phyloP scores from a whole-genome alignment of 805 yeast species.

The Spathaspora arborariae region DNA sequence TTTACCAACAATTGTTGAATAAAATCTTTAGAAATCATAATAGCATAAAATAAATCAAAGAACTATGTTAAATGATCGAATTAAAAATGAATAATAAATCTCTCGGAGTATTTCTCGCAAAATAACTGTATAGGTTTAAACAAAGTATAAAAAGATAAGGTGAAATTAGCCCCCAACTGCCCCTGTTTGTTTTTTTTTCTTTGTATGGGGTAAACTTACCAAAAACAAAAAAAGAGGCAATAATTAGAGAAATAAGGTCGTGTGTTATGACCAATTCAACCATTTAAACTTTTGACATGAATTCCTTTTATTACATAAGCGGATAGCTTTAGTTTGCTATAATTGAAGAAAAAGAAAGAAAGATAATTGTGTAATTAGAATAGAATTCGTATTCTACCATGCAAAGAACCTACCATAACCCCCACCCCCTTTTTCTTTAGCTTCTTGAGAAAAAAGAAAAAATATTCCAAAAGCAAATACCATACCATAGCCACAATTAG shows the following conservation, averaged over 20 bases:
- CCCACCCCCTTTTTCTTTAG: neutral
- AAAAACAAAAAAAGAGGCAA: neutral
- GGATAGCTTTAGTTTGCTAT: neutral
- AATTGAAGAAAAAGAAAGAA: neutral
- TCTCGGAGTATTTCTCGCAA: neutral
- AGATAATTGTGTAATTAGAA: neutral
- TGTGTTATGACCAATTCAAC: neutral
- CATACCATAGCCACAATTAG: neutral
- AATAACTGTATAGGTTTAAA: neutral
- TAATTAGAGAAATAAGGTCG: neutral
- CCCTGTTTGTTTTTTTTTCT: neutral
- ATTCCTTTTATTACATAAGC: neutral
- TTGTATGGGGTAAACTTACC: neutral
- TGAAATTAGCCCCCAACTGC: neutral
- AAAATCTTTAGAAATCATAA: conserved; percentile 22
- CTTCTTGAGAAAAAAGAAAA: neutral
- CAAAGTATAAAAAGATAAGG: neutral
- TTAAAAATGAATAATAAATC: neutral
- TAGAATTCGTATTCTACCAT: neutral
- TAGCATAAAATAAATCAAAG: neutral
- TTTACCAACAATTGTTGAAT: conserved; percentile 27
- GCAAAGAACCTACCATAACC: too few relatives aligned
- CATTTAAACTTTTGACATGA: neutral
- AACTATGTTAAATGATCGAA: neutral
- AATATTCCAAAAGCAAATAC: neutral